Base-by-base conservation (phyloP, 2,329 filamentous ascomycete genomes). In the Cladosporium colombiae region DNA sequence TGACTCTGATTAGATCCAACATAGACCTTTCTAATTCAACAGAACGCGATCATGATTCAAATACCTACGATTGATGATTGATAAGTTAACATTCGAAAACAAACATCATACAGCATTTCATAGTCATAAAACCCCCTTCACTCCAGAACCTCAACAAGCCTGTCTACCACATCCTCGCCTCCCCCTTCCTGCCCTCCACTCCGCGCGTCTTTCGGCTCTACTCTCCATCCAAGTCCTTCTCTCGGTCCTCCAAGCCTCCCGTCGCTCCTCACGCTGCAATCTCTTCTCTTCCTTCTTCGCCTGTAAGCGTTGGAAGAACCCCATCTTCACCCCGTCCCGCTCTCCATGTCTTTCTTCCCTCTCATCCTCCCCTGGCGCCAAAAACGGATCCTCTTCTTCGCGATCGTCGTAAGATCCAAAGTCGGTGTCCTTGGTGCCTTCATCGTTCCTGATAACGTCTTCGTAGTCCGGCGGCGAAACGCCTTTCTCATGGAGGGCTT, bases 211-310 rank as follows among this genome's bases (percentile, higher is more conserved):
- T 29, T 56, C 61, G 5, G 40, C 46, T 27, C 40, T 62, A 16
- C 37, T 31, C 33, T 64, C 61, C 50, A n/a, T 46, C 61, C 61
- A 64, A 55, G 18, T 35, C 52, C 25, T 33, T 18, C 27, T 64
- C 62, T n/a, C 62, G 11, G 27, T 37, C 52, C 25, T 64, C 46
- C 31, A 53, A 21, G 23, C 44, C 25, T 29, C 56, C 55, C 57
- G 44, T 23, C 44, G 53, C 40, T 59, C 53, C 16, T 25, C 27
- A 29, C 44, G 40, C 31, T 37, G 58, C 58, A 13, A 57, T 53
- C 50, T 37, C 59, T 46, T 68, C 64, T 62, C 68, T 29, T 68
- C 66, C 55, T 46, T 52, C 33, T 65, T 53, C 29, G 23, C 29
- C 11, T 33, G 27, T 37, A 56, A 21, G 11, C 62, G 52, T 40